A percentile compares a stretch with the other conserved stretches of the same genome.
Conservation (phyloP, 2,329 filamentous ascomycete genomes). For the Aspergillus carbonarius region DNA sequence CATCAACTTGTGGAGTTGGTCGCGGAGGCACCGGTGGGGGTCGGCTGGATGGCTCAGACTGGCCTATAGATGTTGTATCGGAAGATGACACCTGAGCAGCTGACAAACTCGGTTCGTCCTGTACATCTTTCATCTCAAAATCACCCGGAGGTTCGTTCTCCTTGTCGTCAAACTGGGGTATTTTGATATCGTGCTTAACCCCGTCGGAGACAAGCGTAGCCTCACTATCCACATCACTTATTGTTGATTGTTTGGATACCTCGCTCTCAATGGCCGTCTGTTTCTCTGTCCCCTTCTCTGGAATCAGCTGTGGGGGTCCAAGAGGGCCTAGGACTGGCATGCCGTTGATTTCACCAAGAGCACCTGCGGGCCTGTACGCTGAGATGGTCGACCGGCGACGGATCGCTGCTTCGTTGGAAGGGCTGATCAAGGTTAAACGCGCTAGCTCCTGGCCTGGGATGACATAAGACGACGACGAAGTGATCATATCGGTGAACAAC, state of each 20-base stretch:
- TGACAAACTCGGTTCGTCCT: constrained; percentile 15
- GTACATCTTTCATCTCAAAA: constrained; percentile 23
- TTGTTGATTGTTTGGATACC: constrained; percentile 25
- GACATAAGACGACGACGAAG: constrained; percentile 61
- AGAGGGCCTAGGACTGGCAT: constrained; percentile 48
- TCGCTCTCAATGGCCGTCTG: constrained; percentile 17
- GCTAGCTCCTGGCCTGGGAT: constrained; percentile 75
- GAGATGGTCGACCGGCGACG: constrained; percentile 49
- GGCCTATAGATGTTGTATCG: constrained; percentile 6
- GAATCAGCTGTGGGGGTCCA: constrained; percentile 35
- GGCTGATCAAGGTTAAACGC: constrained; percentile 70
- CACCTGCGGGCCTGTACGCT: constrained; percentile 25
- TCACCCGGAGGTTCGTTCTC: constrained; percentile 37
- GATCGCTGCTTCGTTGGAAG: constrained; percentile 54
- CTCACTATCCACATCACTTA: constrained; percentile 33
- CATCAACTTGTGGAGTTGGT: constrained; percentile 37
- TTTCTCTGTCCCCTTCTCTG: constrained; percentile 20
- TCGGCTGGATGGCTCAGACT: constrained; percentile 42
- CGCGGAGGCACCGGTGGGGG: constrained; percentile 62
- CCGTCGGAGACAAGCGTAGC: constrained; percentile 38
- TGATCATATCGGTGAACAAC: constrained; percentile 70
- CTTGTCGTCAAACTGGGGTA: constrained; percentile 34
- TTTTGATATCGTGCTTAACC: constrained; percentile 18
- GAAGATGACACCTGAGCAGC: constrained; percentile 6
- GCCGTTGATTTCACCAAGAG: constrained; percentile 46